Evolutionary conservation across 1,139 yeast genomes (phyloP).

Genomic region (Suhomyces choctaworum): DNA sequence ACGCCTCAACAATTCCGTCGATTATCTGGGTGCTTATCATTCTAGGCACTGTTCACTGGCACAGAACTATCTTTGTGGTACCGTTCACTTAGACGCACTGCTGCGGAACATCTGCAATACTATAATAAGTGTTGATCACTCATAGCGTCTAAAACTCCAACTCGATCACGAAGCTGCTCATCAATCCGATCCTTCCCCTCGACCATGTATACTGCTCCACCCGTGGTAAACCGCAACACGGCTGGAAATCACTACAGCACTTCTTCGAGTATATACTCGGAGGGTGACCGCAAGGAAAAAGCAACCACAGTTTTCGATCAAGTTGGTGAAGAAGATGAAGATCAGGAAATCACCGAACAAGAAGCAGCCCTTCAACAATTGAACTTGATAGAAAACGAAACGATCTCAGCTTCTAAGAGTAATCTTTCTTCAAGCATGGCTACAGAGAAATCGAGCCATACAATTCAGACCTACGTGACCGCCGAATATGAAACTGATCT

Average conservation of each 20-base stretch:
- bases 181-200: neutral
- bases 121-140: too few species aligned
- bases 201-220: slow-evolving; percentile 10
- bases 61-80: too few species aligned
- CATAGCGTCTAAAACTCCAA: too few species aligned
- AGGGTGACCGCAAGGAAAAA: slow-evolving; percentile 19
- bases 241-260: slow-evolving; percentile 26
- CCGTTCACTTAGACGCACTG: neutral
- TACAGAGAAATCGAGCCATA: slow-evolving; percentile 21
- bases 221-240: slow-evolving; percentile 3
- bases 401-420: too few species aligned
- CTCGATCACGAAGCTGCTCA: too few species aligned
- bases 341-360: too few species aligned
- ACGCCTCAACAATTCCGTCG: neutral
- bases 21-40: neutral
- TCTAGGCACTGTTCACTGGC: neutral
- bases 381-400: too few species aligned
- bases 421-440: neutral
- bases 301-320: slow-evolving; percentile 11
- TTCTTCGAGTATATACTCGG: slow-evolving; percentile 38
- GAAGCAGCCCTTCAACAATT: too few species aligned
- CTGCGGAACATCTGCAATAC: neutral
- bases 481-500: slow-evolving; percentile 18
- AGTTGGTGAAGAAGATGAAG: slow-evolving; percentile 21
- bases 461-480: slow-evolving; percentile 30